These are phyloP conservation scores for Bonia amplexicaulis DNA, from an alignment of 176 grass and related monocot genomes.

Conservation along the genomic window DNA sequence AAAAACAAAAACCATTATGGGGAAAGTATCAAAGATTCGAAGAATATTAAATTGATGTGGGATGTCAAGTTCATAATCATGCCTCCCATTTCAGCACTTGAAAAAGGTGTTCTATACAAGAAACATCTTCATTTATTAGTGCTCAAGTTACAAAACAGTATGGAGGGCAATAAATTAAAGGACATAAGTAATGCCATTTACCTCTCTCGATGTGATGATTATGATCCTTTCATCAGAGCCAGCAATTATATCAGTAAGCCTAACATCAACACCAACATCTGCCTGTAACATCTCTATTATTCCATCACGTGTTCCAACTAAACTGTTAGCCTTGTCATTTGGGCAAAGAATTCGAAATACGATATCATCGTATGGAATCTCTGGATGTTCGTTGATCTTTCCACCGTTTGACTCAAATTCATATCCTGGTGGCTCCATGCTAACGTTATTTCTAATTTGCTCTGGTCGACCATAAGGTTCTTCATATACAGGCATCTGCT, in stretches of 20 bases:
- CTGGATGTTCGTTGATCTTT: slow-evolving; percentile 49
- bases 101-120: not conserved
- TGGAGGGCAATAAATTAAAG: not conserved
- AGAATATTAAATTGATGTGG: not conserved
- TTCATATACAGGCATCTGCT: slow-evolving; percentile 48
- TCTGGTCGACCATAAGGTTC: slow-evolving; percentile 50
- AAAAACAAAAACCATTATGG: not conserved
- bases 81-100: not conserved
- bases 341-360: slow-evolving; percentile 97
- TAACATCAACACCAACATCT: slow-evolving; percentile 90
- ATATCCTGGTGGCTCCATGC: slow-evolving; percentile 61
- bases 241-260: slow-evolving; percentile 60
- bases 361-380: slow-evolving; percentile 56
- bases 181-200: slow-evolving; percentile 31
- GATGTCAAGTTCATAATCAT: not conserved
- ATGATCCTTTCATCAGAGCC: slow-evolving; percentile 77
- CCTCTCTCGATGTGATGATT: slow-evolving; percentile 85
- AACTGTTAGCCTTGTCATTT: slow-evolving; percentile 63
- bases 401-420: slow-evolving; percentile 75
- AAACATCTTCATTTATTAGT: not conserved
- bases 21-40: not conserved
- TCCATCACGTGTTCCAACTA: slow-evolving; percentile 59
- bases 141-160: not conserved
- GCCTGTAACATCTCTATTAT: slow-evolving; percentile 71
- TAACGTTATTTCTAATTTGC: slow-evolving; percentile 54